These are phyloP conservation scores for Ustulina deusta DNA, from an alignment of 2,329 filamentous ascomycete genomes.

Conservation along the genomic window DNA sequence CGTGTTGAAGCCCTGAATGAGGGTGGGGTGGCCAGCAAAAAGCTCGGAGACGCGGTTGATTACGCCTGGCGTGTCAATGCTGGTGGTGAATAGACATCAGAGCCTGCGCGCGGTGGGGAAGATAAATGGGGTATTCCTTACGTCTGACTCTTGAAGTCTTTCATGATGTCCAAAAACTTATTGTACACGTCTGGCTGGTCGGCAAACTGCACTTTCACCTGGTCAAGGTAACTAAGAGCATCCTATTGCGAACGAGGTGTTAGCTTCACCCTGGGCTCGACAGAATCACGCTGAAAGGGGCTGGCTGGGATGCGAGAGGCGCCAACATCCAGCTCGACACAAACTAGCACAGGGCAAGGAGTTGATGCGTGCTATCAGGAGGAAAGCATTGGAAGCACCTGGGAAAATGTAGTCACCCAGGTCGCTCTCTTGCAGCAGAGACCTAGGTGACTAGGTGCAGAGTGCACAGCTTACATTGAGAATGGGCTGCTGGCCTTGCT, in stretches of 20 bases:
- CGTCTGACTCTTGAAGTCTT: conserved; percentile 98
- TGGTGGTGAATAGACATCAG: conserved; percentile 55
- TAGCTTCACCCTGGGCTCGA: conserved; percentile 38
- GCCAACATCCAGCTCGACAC: background rate
- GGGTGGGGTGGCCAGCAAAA: conserved; percentile 93
- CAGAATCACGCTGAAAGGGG: conserved; percentile 7
- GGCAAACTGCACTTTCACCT: conserved; percentile 97
- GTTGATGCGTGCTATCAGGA: background rate
- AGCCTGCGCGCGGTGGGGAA: conserved; percentile 40
- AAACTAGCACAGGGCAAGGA: background rate
- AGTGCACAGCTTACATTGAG: conserved; percentile 68
- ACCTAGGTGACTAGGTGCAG: background rate
- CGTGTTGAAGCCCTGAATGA: conserved; percentile 98
- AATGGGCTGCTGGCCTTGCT: conserved; percentile 66
- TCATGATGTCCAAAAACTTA: conserved; percentile 98
- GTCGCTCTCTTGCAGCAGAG: no score
- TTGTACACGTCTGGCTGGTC: conserved; percentile 99
- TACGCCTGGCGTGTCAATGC: conserved; percentile 96
- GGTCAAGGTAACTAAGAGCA: conserved; percentile 94
- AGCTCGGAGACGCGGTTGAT: conserved; percentile 96
- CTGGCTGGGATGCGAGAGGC: background rate
- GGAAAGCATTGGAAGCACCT: background rate
- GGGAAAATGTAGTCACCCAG: background rate
- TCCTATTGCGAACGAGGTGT: conserved; percentile 56
- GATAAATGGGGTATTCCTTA: conserved; percentile 60